Evolutionary conservation across 2,329 filamentous ascomycete genomes (phyloP), one percentile per base, ranked within the genome.

Genomic region (Pseudocercospora macadamiae): DNA sequence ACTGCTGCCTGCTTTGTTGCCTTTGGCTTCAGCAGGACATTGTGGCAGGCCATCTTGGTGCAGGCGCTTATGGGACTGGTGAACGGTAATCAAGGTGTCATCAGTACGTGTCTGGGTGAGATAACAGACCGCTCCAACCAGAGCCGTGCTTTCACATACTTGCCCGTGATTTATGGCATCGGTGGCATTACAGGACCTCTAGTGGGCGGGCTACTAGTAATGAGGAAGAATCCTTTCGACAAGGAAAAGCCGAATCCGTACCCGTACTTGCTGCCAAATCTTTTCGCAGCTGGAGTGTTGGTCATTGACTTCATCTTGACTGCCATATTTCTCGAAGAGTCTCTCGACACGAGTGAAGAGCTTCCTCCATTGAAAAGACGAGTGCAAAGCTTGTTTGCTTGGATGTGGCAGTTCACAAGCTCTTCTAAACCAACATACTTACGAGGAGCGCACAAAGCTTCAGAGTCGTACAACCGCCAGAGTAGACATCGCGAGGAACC

Each of bases 51-150:
- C 2, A 82, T 97, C 12, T 64, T 91, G 14, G 90, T 96, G 1
- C 95, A 99, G 72, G 85, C 89, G 1, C 78, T 93, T 63, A 97
- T 97, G 92, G 95, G 95, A 3, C 73, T 96, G 54, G 85, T 96
- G 52, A 99, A 97, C 73, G 95, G 95, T 53, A 99, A 99, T 69
- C 92, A 95, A 26, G 93, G 91, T 3, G 88, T 97, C 10, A 92
- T 99, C 12, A 93, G 91, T 6, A 97, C 95, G 0, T 96, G 93
- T 49, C 76, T 99, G 49, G 95, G 95, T 37, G 95, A 99, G 74
- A 89, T 99, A 53, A 99, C 95, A 1, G 93, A 97, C 72, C 86
- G 91, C 55, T 95, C 89, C 64, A 99, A 99, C 74, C 95, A 99
- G 80, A 95, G 91, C 70, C 84, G 85, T 54, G 95, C 92, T 0